Conservation (phyloP, 2,329 filamentous ascomycete species). For the Claviceps monticola region DNA sequence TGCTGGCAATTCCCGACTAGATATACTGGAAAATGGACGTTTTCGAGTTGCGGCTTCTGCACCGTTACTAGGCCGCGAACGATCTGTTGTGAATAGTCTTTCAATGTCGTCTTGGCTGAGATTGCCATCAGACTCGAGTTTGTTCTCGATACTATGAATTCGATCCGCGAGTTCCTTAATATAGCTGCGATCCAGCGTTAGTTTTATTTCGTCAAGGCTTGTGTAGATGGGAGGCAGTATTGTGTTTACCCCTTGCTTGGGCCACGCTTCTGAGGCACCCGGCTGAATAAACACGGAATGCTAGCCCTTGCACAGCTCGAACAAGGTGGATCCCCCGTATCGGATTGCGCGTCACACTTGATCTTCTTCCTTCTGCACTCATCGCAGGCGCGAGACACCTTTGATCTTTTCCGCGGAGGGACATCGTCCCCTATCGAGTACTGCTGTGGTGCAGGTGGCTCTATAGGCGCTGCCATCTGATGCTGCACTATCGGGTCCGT, state of each 20-base stretch:
- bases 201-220: not conserved
- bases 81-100: constrained; percentile 22
- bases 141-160: constrained; percentile 68
- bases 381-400: constrained; percentile 80
- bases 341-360: constrained; percentile 70
- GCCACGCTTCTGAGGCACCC: constrained; percentile 76
- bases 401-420: constrained; percentile 62
- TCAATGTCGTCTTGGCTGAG: constrained; percentile 34
- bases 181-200: constrained; percentile 38
- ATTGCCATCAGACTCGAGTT: constrained; percentile 43
- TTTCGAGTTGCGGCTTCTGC: constrained; percentile 24
- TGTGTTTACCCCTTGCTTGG: constrained; percentile 65
- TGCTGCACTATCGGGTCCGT: constrained; percentile 24
- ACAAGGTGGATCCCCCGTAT: constrained; percentile 60
- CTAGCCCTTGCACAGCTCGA: constrained; percentile 67
- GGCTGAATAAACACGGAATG: constrained; percentile 71
- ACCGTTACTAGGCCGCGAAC: constrained; percentile 16
- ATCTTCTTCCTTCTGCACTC: constrained; percentile 84
- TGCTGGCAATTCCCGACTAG: constrained; percentile 25
- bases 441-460: constrained; percentile 22
- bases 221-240: no score
- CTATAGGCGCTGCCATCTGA: constrained; percentile 21
- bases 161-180: constrained; percentile 86
- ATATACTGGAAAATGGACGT: constrained; percentile 35
- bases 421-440: constrained; percentile 41